phyloP scores from a whole-genome alignment of 2,329 filamentous ascomycete genomes.

The Ceratocystis harringtonii region DNA sequence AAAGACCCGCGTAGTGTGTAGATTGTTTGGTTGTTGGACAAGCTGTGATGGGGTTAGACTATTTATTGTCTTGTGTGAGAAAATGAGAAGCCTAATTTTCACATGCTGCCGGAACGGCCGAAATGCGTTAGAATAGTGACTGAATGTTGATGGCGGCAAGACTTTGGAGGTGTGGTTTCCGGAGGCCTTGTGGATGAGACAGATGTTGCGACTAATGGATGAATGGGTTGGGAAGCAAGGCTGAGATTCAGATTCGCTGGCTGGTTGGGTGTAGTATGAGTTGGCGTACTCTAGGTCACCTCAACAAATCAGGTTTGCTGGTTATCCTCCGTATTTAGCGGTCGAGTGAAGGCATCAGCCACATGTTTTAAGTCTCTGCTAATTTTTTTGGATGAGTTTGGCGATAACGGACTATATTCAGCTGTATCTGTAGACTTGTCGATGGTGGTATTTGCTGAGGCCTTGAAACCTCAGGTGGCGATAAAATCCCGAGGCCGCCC shows the following conservation, averaged over 20 bases:
- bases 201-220: not conserved
- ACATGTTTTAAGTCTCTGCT: not conserved
- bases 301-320: not conserved
- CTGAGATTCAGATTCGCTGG: not conserved
- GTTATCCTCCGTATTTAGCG: not conserved
- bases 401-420: not conserved
- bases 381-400: not conserved
- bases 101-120: not conserved
- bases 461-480: not conserved
- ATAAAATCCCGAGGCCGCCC: constrained; percentile 5
- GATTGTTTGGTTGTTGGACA: not conserved
- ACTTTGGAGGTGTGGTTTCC: not conserved
- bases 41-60: not conserved
- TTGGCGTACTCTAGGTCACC: not conserved
- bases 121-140: not conserved
- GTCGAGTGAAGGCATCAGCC: not conserved
- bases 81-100: not conserved
- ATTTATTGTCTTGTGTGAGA: not conserved
- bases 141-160: not conserved
- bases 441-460: not conserved
- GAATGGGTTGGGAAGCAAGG: not conserved
- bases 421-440: not conserved
- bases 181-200: not conserved
- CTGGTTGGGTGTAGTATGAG: not conserved
- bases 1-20: not conserved